Evolutionary conservation across 2,329 filamentous ascomycete species (phyloP).

Genomic region (Zymoseptoria ardabiliae): DNA sequence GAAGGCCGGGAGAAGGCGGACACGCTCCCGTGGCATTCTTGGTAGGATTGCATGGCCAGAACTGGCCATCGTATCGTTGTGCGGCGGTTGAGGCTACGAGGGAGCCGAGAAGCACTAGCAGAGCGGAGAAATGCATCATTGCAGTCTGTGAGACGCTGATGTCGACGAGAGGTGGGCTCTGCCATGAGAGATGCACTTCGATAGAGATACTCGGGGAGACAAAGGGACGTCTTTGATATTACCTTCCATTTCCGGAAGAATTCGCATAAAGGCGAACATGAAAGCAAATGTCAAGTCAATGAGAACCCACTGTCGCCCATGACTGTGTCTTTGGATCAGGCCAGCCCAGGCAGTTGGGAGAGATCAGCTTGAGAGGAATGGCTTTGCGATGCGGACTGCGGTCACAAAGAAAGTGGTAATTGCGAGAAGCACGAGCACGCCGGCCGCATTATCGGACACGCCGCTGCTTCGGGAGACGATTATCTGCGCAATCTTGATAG

Average conservation of each 20-base stretch:
- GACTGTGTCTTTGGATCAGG: neutral
- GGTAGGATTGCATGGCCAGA: slow-evolving; percentile 16
- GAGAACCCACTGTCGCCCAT: neutral
- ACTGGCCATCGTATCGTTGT: slow-evolving; percentile 12
- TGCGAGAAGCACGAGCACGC: neutral
- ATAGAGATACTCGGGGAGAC: neutral
- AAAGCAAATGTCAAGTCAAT: neutral
- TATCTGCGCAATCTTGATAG: neutral
- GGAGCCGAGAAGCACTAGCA: neutral
- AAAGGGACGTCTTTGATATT: neutral
- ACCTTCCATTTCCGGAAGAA: neutral
- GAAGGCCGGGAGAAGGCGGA: slow-evolving; percentile 11
- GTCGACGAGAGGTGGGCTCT: neutral
- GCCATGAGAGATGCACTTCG: neutral
- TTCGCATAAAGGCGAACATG: neutral
- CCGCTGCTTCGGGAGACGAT: neutral
- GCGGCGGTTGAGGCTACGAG: slow-evolving; percentile 4
- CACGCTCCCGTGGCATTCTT: slow-evolving; percentile 15
- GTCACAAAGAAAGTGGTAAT: neutral
- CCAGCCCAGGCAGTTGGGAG: neutral
- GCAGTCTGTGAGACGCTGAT: neutral
- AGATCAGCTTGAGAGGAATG: neutral
- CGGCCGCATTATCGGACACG: neutral
- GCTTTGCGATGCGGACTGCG: neutral
- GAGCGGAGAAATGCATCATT: neutral